A percentile compares a stretch with the other conserved stretches of the same genome.
phyloP scores from a whole-genome alignment of 306 rosid species.

The Castanea mollissima region DNA sequence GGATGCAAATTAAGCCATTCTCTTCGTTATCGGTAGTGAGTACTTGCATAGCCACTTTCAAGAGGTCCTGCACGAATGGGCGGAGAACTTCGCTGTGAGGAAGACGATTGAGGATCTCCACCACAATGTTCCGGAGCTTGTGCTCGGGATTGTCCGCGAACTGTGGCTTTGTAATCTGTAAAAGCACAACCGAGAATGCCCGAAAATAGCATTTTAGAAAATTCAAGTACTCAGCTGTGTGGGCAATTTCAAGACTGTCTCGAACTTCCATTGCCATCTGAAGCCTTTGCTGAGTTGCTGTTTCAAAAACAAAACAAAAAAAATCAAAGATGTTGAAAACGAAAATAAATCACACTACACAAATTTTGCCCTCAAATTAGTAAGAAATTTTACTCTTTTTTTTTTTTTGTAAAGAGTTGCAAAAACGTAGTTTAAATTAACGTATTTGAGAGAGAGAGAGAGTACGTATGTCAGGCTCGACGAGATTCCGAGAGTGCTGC shows the following conservation, averaged over 20 bases:
- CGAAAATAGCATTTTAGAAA: constrained; percentile 87
- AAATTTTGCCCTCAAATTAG: background rate
- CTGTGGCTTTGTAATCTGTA: constrained; percentile 84
- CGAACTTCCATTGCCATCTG: constrained; percentile 98
- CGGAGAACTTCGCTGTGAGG: constrained; percentile 98
- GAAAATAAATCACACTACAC: background rate
- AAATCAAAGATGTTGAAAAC: background rate
- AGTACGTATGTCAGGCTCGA: constrained; percentile 71
- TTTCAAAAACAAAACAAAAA: constrained; percentile 3
- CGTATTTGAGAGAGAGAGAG: background rate
- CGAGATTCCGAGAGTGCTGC: constrained; percentile 81
- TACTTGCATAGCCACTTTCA: constrained; percentile 94
- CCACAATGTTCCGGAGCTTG: constrained; percentile 86
- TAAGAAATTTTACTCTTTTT: too few relatives aligned
- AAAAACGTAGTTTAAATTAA: background rate
- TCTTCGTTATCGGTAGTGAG: constrained; percentile 94
- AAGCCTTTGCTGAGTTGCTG: constrained; percentile 76
- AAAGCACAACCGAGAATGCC: constrained; percentile 69
- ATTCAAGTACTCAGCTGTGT: constrained; percentile 95
- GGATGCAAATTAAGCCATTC: constrained; percentile 82
- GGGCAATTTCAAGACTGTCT: constrained; percentile 96
- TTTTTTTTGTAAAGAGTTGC: background rate
- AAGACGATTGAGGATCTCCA: constrained; percentile 92
- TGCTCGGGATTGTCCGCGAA: constrained; percentile 77
- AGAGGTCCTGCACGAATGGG: constrained; percentile 93